Percentiles rank a stretch among this genome's conserved stretches.
phyloP scores from a whole-genome alignment of 2,329 filamentous ascomycete genomes.

The Sordariomycetes sp. region DNA sequence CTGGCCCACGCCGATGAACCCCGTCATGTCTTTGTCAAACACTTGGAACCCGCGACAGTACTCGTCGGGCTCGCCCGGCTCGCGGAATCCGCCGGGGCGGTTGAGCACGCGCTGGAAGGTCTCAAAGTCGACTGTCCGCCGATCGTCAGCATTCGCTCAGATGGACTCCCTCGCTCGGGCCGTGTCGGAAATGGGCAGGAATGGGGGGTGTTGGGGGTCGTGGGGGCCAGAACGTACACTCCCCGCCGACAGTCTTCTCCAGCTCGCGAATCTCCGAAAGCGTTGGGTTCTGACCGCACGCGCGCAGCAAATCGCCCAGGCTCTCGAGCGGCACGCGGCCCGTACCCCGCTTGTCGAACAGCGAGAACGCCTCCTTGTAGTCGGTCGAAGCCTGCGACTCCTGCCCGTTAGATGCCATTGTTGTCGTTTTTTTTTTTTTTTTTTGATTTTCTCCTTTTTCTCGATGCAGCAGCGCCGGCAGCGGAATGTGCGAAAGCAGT shows the following conservation, averaged over 20 bases:
- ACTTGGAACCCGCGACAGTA: constrained; percentile 99
- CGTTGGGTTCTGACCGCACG: constrained; percentile 96
- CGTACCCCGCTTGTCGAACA: constrained; percentile 98
- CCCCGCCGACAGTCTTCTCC: constrained; percentile 76
- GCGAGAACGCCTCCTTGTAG: constrained; percentile 99
- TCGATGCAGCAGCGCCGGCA: not conserved
- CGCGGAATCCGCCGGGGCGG: constrained; percentile 94
- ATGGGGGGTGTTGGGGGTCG: not conserved
- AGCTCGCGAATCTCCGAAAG: constrained; percentile 84
- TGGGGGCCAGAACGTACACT: constrained; percentile 55
- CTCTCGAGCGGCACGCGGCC: constrained; percentile 78
- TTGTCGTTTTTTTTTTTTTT: no score
- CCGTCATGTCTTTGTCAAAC: constrained; percentile 98
- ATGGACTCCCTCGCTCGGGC: not conserved
- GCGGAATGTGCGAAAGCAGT: not conserved
- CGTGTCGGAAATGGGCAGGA: not conserved
- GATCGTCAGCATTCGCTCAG: not conserved
- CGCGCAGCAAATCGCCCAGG: constrained; percentile 86
- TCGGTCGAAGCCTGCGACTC: constrained; percentile 67
- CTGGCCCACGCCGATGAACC: constrained; percentile 94
- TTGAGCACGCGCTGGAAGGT: constrained; percentile 95
- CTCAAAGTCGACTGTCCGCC: constrained; percentile 72
- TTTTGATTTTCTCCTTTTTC: no score
- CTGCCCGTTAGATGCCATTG: constrained; percentile 38
- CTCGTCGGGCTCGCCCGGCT: constrained; percentile 93